A percentile compares a stretch with the other conserved stretches of the same genome.
Evolutionary conservation across 2,329 filamentous ascomycete genomes (phyloP).

Genomic region (Fusarium sp.): DNA sequence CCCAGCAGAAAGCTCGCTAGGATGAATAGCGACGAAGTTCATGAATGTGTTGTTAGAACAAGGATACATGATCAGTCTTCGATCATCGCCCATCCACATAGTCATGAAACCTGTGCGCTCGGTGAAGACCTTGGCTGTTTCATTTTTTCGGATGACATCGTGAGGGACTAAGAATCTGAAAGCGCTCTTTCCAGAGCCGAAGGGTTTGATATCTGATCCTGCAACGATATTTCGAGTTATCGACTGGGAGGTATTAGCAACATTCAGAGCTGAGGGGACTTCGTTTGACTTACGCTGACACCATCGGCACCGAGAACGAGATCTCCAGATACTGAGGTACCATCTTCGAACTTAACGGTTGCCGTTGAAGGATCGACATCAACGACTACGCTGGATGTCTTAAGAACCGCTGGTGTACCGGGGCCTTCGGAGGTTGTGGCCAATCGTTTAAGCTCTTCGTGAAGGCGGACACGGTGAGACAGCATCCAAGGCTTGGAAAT

Average conservation of each 20-base stretch:
- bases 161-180: slow-evolving; percentile 64
- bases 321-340: slow-evolving; percentile 57
- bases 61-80: slow-evolving; percentile 60
- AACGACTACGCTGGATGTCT: slow-evolving; percentile 56
- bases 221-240: slow-evolving; percentile 41
- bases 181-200: slow-evolving; percentile 63
- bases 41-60: slow-evolving; percentile 56
- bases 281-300: slow-evolving; percentile 53
- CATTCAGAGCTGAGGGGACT: not conserved
- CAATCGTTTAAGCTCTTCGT: slow-evolving; percentile 59
- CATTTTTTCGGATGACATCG: slow-evolving; percentile 49
- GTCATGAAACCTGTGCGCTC: slow-evolving; percentile 25
- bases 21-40: slow-evolving; percentile 65
- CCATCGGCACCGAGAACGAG: slow-evolving; percentile 67
- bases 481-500: slow-evolving; percentile 54
- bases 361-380: slow-evolving; percentile 55
- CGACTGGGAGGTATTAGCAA: slow-evolving; percentile 2
- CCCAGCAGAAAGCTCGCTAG: slow-evolving; percentile 36
- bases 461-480: slow-evolving; percentile 63
- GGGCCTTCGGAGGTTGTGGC: slow-evolving; percentile 53
- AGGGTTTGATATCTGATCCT: slow-evolving; percentile 46
- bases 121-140: slow-evolving; percentile 25
- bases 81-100: slow-evolving; percentile 56
- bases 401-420: slow-evolving; percentile 52
- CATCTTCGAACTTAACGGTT: slow-evolving; percentile 58